phyloP scores from a whole-genome alignment of 352 stramenopile genomes.

The Phytopythium chamaehyphon region DNA sequence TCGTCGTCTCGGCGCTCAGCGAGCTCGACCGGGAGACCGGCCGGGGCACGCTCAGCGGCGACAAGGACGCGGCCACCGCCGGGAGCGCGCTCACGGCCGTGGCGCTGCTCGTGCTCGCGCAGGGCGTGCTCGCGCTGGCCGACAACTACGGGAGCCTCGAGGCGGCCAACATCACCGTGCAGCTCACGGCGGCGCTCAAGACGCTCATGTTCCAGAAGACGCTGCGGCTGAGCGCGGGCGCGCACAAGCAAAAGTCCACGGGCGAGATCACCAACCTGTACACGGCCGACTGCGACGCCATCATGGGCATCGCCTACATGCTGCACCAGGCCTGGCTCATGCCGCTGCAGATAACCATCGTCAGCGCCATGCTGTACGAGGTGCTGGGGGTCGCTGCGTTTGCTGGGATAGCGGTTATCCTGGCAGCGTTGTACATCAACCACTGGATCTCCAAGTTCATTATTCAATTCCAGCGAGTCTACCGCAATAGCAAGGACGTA shows the following conservation, averaged over 20 bases:
- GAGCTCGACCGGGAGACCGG: background rate
- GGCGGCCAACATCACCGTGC: constrained; percentile 45
- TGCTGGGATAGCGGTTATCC: constrained; percentile 36
- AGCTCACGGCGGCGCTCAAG: constrained; percentile 48
- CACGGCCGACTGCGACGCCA: constrained; percentile 44
- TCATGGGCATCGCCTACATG: constrained; percentile 31
- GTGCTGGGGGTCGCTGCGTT: constrained; percentile 31
- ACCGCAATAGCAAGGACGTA: constrained; percentile 35
- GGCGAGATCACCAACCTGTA: constrained; percentile 61
- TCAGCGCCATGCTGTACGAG: constrained; percentile 38
- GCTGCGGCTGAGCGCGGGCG: constrained; percentile 34
- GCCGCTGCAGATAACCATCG: constrained; percentile 39
- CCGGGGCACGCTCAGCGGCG: too few relatives aligned
- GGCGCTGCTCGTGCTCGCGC: constrained; percentile 42
- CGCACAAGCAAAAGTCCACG: constrained; percentile 38
- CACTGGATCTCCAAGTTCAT: constrained; percentile 28
- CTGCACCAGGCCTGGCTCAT: constrained; percentile 68
- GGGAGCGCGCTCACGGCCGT: too few relatives aligned
- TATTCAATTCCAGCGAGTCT: constrained; percentile 20
- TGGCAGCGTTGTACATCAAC: constrained; percentile 30
- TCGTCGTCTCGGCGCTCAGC: constrained; percentile 34
- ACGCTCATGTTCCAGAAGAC: constrained; percentile 50
- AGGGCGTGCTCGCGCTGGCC: constrained; percentile 42
- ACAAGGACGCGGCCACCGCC: too few relatives aligned
- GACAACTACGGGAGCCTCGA: constrained; percentile 46